phyloP scores from a whole-genome alignment of 2,329 filamentous ascomycete species.

The Colletotrichum plurivorum region DNA sequence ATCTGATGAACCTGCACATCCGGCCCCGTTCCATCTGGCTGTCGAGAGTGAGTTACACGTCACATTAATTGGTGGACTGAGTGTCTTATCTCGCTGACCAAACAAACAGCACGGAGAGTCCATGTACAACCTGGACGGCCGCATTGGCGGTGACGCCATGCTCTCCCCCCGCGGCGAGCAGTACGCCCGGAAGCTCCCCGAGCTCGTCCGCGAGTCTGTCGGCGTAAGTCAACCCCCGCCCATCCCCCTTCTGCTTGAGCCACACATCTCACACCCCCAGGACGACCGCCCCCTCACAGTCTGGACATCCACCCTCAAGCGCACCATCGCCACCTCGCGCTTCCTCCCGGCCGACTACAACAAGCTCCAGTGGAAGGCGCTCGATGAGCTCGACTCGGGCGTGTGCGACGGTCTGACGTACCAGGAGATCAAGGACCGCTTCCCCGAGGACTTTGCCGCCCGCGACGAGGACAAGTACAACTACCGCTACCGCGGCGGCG shows the following conservation, averaged over 20 bases:
- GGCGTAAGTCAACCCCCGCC: conserved; percentile 70
- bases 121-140: conserved; percentile 88
- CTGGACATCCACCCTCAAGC: conserved; percentile 76
- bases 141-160: conserved; percentile 93
- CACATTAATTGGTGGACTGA: neutral
- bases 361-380: conserved; percentile 97
- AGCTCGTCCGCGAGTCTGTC: conserved; percentile 87
- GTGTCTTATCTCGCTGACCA: neutral
- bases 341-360: conserved; percentile 87
- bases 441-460: conserved; percentile 94
- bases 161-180: conserved; percentile 88
- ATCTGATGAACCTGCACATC: conserved; percentile 98
- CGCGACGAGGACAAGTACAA: conserved; percentile 99
- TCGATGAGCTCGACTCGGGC: conserved; percentile 96
- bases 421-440: conserved; percentile 90
- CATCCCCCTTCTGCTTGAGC: neutral
- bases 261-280: conserved; percentile 52
- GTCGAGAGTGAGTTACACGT: conserved; percentile 77
- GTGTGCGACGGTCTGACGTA: conserved; percentile 98
- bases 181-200: conserved; percentile 88
- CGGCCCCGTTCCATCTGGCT: conserved; percentile 97
- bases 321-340: conserved; percentile 92
- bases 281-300: conserved; percentile 73
- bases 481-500: conserved; percentile 96
- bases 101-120: conserved; percentile 87